Conservation (phyloP, 768 basidiomycete species). For the Paxillus ammoniavirescens region DNA sequence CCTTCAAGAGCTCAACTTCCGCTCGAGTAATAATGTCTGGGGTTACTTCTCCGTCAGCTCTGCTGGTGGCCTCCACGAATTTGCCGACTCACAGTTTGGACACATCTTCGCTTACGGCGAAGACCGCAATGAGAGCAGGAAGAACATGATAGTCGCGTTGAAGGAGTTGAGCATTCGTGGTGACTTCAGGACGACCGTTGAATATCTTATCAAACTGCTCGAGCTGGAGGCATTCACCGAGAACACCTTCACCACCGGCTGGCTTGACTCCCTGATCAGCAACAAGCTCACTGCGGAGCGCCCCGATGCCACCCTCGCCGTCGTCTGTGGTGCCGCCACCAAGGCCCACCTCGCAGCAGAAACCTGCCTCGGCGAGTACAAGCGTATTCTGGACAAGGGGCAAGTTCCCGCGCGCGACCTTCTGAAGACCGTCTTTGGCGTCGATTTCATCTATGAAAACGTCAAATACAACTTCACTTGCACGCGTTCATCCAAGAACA, state of each 20-base stretch:
- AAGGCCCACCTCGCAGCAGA: constrained; percentile 92
- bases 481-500: constrained; percentile 81
- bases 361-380: constrained; percentile 90
- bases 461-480: constrained; percentile 94
- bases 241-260: constrained; percentile 97
- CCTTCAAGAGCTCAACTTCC: constrained; percentile 98
- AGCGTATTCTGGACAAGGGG: constrained; percentile 94
- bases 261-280: constrained; percentile 97
- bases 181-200: constrained; percentile 97
- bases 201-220: constrained; percentile 97
- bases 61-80: constrained; percentile 97
- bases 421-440: constrained; percentile 92
- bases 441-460: constrained; percentile 98
- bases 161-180: constrained; percentile 99
- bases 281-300: constrained; percentile 97
- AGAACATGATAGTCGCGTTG: constrained; percentile 99
- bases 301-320: constrained; percentile 88
- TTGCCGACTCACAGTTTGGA: constrained; percentile 98
- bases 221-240: constrained; percentile 95
- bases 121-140: constrained; percentile 90
- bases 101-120: constrained; percentile 99
- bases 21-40: constrained; percentile 99
- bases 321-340: constrained; percentile 93
- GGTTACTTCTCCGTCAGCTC: constrained; percentile 98
- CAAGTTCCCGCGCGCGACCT: constrained; percentile 95